phyloP scores from a whole-genome alignment of 1,284 basidiomycete genomes.

The Caloboletus firmus region DNA sequence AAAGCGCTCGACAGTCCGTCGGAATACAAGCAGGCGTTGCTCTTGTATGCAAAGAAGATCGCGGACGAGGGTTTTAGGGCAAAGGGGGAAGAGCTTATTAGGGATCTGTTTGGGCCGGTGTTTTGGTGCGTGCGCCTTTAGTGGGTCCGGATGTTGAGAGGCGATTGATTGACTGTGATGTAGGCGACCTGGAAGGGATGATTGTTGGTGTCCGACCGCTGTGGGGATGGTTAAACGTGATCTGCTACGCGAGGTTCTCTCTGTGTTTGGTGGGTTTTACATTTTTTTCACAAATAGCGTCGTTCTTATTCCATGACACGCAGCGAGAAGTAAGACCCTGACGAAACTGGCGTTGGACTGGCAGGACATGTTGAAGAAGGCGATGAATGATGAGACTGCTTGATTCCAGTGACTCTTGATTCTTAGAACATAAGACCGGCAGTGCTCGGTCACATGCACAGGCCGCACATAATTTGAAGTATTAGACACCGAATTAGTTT shows the following conservation, averaged over 20 bases:
- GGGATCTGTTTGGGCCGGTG: slow-evolving; percentile 83
- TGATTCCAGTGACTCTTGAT: slow-evolving; percentile 6
- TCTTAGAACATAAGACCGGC: not conserved
- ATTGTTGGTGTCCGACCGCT: slow-evolving; percentile 65
- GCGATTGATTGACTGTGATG: slow-evolving; percentile 7
- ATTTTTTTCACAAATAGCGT: not conserved
- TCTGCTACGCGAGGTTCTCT: slow-evolving; percentile 73
- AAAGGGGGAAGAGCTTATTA: slow-evolving; percentile 86
- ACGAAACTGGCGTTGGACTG: slow-evolving; percentile 73
- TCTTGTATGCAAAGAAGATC: slow-evolving; percentile 77
- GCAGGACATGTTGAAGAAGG: slow-evolving; percentile 72
- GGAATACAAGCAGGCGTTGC: slow-evolving; percentile 77
- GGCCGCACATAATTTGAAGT: not conserved
- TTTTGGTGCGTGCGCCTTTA: slow-evolving; percentile 61
- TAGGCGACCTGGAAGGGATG: slow-evolving; percentile 69
- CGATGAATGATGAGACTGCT: slow-evolving; percentile 47
- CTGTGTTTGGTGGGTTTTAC: slow-evolving; percentile 62
- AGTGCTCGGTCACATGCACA: not conserved
- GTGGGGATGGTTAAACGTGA: slow-evolving; percentile 76
- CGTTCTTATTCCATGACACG: slow-evolving; percentile 3
- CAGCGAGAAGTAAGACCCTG: slow-evolving; percentile 72
- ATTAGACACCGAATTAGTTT: not conserved
- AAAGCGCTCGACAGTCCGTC: slow-evolving; percentile 72
- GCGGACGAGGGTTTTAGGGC: slow-evolving; percentile 83
- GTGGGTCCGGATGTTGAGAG: slow-evolving; percentile 29